Percentiles rank a stretch among this genome's conserved stretches.
Conservation (phyloP, 306 rosid species). For the Begonia loranthoides region DNA sequence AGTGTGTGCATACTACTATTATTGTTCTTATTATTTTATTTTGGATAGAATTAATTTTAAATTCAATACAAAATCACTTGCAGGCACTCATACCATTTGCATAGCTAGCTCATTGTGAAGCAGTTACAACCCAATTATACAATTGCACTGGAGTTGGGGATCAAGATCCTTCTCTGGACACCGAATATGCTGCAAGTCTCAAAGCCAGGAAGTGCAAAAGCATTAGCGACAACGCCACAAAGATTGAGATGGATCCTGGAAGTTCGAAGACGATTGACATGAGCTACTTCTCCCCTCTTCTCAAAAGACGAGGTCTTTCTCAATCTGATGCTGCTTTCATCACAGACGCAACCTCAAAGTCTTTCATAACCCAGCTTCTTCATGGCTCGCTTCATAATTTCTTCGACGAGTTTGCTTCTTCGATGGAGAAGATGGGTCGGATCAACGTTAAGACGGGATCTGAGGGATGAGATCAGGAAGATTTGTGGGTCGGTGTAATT, state of each 20-base stretch:
- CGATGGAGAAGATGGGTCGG: conserved; percentile 76
- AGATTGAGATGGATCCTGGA: conserved; percentile 88
- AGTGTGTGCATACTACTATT: no score
- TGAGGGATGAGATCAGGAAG: conserved; percentile 71
- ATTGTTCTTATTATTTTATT: no score
- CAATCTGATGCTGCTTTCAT: conserved; percentile 63
- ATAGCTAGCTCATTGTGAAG: conserved; percentile 53
- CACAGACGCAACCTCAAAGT: conserved; percentile 29
- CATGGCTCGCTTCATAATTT: conserved; percentile 38
- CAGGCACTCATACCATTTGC: conserved; percentile 90
- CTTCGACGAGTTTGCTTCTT: conserved; percentile 40
- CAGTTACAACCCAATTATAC: conserved; percentile 45
- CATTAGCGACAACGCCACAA: conserved; percentile 32
- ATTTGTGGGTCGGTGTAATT: conserved; percentile 25
- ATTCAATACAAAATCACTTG: background rate
- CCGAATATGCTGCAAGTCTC: conserved; percentile 58
- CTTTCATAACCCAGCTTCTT: conserved; percentile 32
- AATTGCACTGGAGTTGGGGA: conserved; percentile 68
- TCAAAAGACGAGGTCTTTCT: conserved; percentile 68
- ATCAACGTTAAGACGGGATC: conserved; percentile 59
- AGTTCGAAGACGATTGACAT: conserved; percentile 74
- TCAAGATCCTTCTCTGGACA: conserved; percentile 72
- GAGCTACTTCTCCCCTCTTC: conserved; percentile 35
- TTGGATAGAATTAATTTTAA: no score
- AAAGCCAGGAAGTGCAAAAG: conserved; percentile 61